Evolutionary conservation across 1,139 yeast genomes (phyloP), one percentile per base, ranked within the genome.

Genomic region (Blastobotrys elegans): DNA sequence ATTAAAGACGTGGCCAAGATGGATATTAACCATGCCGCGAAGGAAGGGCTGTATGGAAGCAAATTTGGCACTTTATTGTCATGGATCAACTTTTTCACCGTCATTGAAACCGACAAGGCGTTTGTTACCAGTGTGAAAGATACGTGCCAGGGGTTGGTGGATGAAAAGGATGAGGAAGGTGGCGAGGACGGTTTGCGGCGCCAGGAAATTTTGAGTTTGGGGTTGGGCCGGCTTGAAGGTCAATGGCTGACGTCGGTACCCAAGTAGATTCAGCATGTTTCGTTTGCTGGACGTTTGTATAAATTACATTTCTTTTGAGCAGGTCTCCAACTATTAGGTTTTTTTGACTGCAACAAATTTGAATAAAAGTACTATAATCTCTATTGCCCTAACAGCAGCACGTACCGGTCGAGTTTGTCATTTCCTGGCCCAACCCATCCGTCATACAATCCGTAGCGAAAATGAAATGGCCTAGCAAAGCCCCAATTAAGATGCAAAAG

Each of bases 401-500:
- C 3, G 48, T 24, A 31, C 44, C 43, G 22, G 30, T 17, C 17
- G 27, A 29, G 24, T 40, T 31, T 20, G 26, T 18, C n/a, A 20
- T 34, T 33, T 18, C 22, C 14, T 11, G 26, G 7, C 38, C 38
- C 33, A 43, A 20, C 13, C 40, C 40, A 11, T 29, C 44, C 7
- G 37, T 16, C n/a, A 60, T 44, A 17, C 53, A 54, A 44, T 63
- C 65, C 35, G 62, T 53, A 32, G 63, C 63, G 46, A 65, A 56
- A 43, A 63, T 44, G 18, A 79, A 60, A 60, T 76, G 76, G 1
- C 87, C 88, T 47, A 81, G 60, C 34, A 79, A 63, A 2, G 84
- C 84, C 5, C 87, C 87, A 38, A 81, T 62, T 45, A 81, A 71
- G 64, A 84, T 79, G 20, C 80, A 74, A 50, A 82, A 77, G 49